A percentile compares a stretch with the other conserved stretches of the same genome.
Conservation (phyloP, 441 rosid species). For the Mallotus repandus region DNA sequence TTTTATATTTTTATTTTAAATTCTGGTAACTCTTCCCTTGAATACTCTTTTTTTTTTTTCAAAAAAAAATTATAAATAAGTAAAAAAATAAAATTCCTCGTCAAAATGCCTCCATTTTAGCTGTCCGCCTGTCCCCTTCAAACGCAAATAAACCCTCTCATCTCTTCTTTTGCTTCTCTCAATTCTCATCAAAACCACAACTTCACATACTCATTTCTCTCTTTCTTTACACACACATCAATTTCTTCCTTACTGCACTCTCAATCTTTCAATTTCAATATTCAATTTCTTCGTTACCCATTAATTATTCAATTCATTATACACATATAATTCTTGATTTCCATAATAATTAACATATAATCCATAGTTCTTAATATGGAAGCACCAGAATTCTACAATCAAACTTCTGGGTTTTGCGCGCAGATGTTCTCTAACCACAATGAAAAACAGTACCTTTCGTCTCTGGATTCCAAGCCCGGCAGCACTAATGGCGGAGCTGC, state of each 20-base stretch:
- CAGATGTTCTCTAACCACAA: constrained; percentile 31
- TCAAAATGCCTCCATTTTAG: constrained; percentile 71
- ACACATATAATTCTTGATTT: too few species aligned
- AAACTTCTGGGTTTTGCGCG: constrained; percentile 37
- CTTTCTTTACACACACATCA: constrained; percentile 33
- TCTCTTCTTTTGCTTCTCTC: constrained; percentile 22
- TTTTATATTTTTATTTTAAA: constrained; percentile 9
- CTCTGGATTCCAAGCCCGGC: constrained; percentile 31
- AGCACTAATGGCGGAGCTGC: not conserved
- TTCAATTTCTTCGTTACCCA: too few species aligned
- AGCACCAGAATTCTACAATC: constrained; percentile 49
- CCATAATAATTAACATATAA: too few species aligned
- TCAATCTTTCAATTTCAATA: too few species aligned
- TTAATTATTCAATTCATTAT: not conserved
- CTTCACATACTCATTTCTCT: constrained; percentile 37
- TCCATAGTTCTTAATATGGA: constrained; percentile 34
- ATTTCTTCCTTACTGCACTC: too few species aligned
- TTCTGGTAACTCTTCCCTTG: not conserved
- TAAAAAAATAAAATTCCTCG: constrained; percentile 21
- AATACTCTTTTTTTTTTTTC: constrained; percentile 11
- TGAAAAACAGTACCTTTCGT: constrained; percentile 32
- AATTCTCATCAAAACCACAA: constrained; percentile 42
- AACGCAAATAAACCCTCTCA: constrained; percentile 62
- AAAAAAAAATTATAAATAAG: too few species aligned
- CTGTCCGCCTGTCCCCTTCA: constrained; percentile 72